Base-by-base conservation (phyloP, 176 grass and related monocot species). In the Oryza longistaminata region DNA sequence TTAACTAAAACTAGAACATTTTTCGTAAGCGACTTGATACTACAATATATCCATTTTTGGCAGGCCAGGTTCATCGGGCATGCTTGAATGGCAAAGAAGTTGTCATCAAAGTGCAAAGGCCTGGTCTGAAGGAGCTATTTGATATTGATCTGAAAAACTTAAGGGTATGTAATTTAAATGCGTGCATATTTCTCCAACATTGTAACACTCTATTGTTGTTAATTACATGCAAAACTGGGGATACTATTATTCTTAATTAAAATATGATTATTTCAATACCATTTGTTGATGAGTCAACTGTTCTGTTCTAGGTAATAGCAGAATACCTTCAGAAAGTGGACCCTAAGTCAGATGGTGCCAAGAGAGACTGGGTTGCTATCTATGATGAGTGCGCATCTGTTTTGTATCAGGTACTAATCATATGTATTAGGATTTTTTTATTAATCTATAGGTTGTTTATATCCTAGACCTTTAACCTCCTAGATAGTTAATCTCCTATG, bases 121-220 rank as follows among this genome's bases (percentile, higher is more conserved):
- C 93, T 85, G 91, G 93, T 85, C 88, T 99, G 46, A 99, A 99
- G 72, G 96, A 92, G 13, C 84, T 99, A 2, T 99, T 99, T 92
- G 96, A 99, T 81, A 99, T 99, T 89, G 96, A 99, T 89, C 86
- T 99, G 78, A 99, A 99, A 88, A 99, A 96, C 86, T 85, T 96
- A 80, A 96, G 96, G 83, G 96, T 90, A 77, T 80, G 75, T 87
- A 66, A 62, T 64, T 83, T 46, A 52, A 74, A 50, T 68, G 3
- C 44, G 3, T 52, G 39, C 42, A 75, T 55, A 70, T 68, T 79
- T 31, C 11, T 74, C 44, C 44, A 61, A 50, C 46, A 79, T 69
- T 65, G 35, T 87, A 40, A 31, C 11, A 11, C 5, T 81, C 17
- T 61, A 16, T 68, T 24, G 25, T 37, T 64, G 9, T 85, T 71